Evolutionary conservation across 768 basidiomycete species (phyloP), one percentile per base, ranked within the genome.

Genomic region (Boletus tylopilopsis): DNA sequence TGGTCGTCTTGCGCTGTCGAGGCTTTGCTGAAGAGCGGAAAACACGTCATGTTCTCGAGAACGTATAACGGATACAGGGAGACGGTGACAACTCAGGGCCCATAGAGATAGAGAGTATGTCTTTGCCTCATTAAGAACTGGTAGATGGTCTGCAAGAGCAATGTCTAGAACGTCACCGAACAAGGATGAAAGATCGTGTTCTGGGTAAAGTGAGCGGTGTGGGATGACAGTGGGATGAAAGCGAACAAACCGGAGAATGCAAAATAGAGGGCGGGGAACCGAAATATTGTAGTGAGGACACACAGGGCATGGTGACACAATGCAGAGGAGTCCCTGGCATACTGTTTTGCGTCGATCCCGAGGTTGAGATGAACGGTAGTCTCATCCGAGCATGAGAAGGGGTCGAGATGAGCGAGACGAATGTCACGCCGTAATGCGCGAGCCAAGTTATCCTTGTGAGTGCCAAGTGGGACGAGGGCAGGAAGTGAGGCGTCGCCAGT

Each of bases 301-400:
- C 75, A 72, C 24, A 87, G 67, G 4, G 82, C 78, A 51, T 76
- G 67, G 24, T 80, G 76, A 51, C 76, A 81, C n/a, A 86, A 59
- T 2, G 62, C 62, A 10, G 73, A 72, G 16, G 72, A 54, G 50
- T 79, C 73, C 37, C 68, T 64, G 18, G 73, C 70, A 44, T 63
- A 49, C 50, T 76, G 71, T 32, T 73, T 57, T 13, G 76, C 67
- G 21, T 74, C 71, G 30, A 68, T 68, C n/a, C 50, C 32, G 57
- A 56, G 34, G 58, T 46, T 42, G 36, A 51, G 6, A 42, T 45
- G 35, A 41, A 30, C 43, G 3, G 23, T 30, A 21, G 38, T 29
- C 3, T 55, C 48, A 21, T 49, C 51, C 43, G 46, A 36, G 29
- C 46, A 33, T 30, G 29, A 30, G 29, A 30, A 13, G 35, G 73